Conservation (phyloP, 2,329 filamentous ascomycete species). For the Mycosphaerella sp. region DNA sequence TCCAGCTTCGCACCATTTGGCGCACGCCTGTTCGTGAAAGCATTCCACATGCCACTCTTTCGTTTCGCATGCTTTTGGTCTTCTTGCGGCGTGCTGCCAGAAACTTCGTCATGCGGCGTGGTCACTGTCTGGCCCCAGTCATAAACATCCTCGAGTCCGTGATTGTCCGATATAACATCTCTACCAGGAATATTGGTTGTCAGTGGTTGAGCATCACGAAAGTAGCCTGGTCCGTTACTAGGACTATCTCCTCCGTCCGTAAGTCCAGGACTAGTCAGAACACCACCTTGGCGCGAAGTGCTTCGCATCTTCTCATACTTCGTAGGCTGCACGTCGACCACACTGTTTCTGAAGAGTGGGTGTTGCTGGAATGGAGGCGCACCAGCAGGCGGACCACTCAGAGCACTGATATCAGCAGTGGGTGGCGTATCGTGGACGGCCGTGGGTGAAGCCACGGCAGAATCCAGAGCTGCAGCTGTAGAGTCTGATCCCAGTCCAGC, state of each 20-base stretch:
- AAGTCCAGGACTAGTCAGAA: conserved; percentile 3
- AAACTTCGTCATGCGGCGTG: neutral
- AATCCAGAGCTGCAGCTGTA: neutral
- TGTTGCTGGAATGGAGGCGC: conserved; percentile 26
- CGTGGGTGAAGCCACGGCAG: neutral
- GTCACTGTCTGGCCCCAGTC: conserved; percentile 2
- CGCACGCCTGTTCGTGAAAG: conserved; percentile 16
- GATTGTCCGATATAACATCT: conserved; percentile 14
- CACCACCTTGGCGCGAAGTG: conserved; percentile 7
- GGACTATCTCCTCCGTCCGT: neutral
- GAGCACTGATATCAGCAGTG: conserved; percentile 21
- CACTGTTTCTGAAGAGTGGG: conserved; percentile 20
- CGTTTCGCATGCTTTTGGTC: conserved; percentile 16
- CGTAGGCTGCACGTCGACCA: conserved; percentile 16
- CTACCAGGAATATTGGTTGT: neutral
- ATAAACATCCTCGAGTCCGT: conserved; percentile 15
- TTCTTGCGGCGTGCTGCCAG: neutral
- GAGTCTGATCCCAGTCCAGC: neutral
- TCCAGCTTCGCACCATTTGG: neutral
- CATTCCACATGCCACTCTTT: conserved; percentile 23
- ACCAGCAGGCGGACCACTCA: conserved; percentile 23
- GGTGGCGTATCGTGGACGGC: neutral
- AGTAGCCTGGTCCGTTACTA: conserved; percentile 20
- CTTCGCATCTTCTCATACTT: conserved; percentile 26
- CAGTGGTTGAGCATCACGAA: conserved; percentile 11